Evolutionary conservation across 139 green algal genomes (phyloP).

Genomic region (Picochlorum costavermella): DNA sequence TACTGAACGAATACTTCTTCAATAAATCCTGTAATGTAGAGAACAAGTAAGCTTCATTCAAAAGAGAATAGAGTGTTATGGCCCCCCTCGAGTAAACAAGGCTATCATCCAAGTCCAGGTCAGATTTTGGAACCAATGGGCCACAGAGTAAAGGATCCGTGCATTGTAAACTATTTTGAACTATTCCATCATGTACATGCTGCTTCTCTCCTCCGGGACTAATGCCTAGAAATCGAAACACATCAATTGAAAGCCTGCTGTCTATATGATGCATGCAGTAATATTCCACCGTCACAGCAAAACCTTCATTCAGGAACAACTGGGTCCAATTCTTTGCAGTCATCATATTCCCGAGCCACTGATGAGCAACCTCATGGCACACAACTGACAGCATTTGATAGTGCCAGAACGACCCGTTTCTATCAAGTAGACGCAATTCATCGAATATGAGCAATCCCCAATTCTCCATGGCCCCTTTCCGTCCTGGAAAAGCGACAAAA

Average conservation of each 20-base stretch:
- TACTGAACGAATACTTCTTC: too few species aligned
- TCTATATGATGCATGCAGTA: constrained; percentile 2
- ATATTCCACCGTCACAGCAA: constrained; percentile 6
- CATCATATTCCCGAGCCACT: constrained; percentile 11
- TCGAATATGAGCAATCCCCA: constrained; percentile 13
- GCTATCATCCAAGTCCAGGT: too few species aligned
- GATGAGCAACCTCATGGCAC: constrained; percentile 12
- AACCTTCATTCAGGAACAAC: constrained; percentile 7
- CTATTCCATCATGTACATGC: background rate
- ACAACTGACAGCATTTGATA: background rate
- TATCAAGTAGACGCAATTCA: constrained; percentile 5
- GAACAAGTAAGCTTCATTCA: too few species aligned
- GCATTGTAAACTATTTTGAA: too few species aligned
- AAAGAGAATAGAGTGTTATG: too few species aligned
- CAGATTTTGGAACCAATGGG: too few species aligned
- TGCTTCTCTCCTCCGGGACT: background rate
- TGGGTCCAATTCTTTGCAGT: background rate
- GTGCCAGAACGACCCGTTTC: background rate
- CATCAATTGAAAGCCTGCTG: background rate
- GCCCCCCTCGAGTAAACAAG: too few species aligned
- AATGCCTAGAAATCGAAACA: constrained; percentile 7
- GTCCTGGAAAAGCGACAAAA: constrained; percentile 9
- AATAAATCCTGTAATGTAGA: too few species aligned
- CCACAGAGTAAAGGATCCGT: too few species aligned
- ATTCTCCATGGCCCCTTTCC: constrained; percentile 6